Evolutionary conservation across 2,329 filamentous ascomycete species (phyloP), one percentile per base, ranked within the genome.

Genomic region (Colletotrichum lindemuthianum): DNA sequence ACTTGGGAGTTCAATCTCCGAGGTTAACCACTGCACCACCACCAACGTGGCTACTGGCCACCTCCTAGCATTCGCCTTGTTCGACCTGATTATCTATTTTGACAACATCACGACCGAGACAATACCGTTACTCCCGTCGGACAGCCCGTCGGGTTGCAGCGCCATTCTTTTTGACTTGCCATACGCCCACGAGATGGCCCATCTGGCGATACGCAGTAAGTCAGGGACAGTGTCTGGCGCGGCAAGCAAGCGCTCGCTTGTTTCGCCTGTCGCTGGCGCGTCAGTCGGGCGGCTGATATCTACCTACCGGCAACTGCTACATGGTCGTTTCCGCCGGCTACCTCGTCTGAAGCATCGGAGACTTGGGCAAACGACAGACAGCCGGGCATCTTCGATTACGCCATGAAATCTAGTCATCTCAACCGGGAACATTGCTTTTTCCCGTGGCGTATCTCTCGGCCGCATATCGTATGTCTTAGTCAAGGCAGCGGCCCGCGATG

Each of bases 401-500:
- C 43, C 24, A 54, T 34, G n/a, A 16, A 8, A 34, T 24, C 8
- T 13, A n/a, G 32, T 41, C 41, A 16, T 11, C 34, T 12, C 40
- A 6, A 60, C 43, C n/a, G 44, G 44, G n/a, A 33, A 49, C 11
- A 47, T 47, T 33, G 10, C 39, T 40, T 40, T 40, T 40, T 24
- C 11, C 11, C 39, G 24, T 1, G 24, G 24, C 24, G 24, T 24
- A 24, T 24, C 24, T 24, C 24, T 24, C 24, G 24, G 24, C 24
- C 4, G 24, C 24, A 24, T 4, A 24, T 24, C 24, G 24, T 24
- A 3, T 24, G 24, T 24, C 32, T 37, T 48, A n/a, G 10, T 41
- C 47, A 34, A 40, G 24, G 44, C 13, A 13, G 39, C 52, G 52
- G 51, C 52, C 58, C 58, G 58, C 36, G 24, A 65, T 44, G 63